Percentiles rank a stretch among this genome's conserved stretches.
phyloP scores from a whole-genome alignment of 129 eudicot species.

The Artemisia annua region DNA sequence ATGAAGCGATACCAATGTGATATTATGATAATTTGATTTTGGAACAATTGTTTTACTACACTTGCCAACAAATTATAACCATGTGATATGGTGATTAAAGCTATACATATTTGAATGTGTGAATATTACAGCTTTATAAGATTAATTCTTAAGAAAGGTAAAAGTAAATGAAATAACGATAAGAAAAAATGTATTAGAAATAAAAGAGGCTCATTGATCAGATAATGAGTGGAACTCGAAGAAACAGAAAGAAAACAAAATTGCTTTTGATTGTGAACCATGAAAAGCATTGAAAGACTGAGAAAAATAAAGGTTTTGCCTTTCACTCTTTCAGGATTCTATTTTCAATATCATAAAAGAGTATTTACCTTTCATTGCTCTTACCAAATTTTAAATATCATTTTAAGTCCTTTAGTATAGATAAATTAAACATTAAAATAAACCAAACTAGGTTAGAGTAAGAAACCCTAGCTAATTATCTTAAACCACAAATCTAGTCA shows the following conservation, averaged over 20 bases:
- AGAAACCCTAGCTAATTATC: neutral
- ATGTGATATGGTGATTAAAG: too few species aligned
- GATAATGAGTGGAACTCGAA: neutral
- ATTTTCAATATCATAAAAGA: neutral
- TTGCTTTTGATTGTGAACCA: constrained; percentile 14
- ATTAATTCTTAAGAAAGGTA: too few species aligned
- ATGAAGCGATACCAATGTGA: too few species aligned
- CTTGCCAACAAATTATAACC: too few species aligned
- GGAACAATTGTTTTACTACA: too few species aligned
- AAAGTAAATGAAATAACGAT: neutral
- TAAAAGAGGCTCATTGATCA: neutral
- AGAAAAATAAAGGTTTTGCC: constrained; percentile 5
- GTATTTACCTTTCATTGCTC: constrained; percentile 10
- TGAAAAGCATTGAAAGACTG: constrained; percentile 10
- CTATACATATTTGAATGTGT: too few species aligned
- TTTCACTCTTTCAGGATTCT: neutral
- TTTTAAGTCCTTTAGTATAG: neutral
- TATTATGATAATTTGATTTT: too few species aligned
- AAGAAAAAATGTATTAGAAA: neutral
- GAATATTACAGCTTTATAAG: too few species aligned
- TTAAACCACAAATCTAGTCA: too few species aligned
- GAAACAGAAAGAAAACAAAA: constrained; percentile 22
- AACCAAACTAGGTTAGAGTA: neutral
- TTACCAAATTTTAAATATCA: neutral
- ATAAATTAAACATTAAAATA: neutral